Base-by-base conservation (phyloP, 768 basidiomycete species). In the Mycena vitilis region DNA sequence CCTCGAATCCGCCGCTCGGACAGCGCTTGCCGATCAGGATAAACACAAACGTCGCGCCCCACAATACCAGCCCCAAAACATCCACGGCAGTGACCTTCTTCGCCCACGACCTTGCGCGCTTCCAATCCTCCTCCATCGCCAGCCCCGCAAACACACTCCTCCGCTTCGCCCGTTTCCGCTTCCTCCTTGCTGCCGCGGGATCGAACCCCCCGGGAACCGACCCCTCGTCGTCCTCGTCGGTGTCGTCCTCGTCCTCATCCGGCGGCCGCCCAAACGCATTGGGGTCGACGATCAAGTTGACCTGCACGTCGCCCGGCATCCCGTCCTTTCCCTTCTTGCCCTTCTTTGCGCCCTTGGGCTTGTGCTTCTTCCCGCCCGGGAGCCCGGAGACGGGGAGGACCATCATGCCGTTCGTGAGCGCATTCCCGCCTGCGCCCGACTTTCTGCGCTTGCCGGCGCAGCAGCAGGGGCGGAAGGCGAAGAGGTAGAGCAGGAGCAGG, bases 281-380 rank as follows among this genome's bases (percentile, higher is more conserved):
- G 9, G 91, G 91, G 72, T 91, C 90, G 37, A 92, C 89, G 67
- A 92, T 91, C 52, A 92, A 81, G 76, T 92, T 92, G 57, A 92
- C 89, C 67, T 92, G 91, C 2, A 92, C 87, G 72, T 86, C 86
- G 7, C 84, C 83, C 16, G 40, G 80, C 73, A 77, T 79, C n/a
- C 79, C 80, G 49, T 78, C 78, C 42, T 80, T 79, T 40, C 78
- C 80, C 69, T 83, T 82, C 73, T 81, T 81, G 23, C 80, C 79
- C 49, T 81, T 80, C 77, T 85, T 83, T 6, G 78, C 78, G 11
- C 79, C 77, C 54, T 81, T 80, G 49, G 81, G 78, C 65, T 81
- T 81, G 55, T 78, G 77, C 58, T 83, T 83, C 66, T 81, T 81
- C 12, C 81, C 82, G 1, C 83, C 83, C 0, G 81, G 82, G 13